Evolutionary conservation across 768 basidiomycete species (phyloP).

Genomic region (Boletus subparvulus): DNA sequence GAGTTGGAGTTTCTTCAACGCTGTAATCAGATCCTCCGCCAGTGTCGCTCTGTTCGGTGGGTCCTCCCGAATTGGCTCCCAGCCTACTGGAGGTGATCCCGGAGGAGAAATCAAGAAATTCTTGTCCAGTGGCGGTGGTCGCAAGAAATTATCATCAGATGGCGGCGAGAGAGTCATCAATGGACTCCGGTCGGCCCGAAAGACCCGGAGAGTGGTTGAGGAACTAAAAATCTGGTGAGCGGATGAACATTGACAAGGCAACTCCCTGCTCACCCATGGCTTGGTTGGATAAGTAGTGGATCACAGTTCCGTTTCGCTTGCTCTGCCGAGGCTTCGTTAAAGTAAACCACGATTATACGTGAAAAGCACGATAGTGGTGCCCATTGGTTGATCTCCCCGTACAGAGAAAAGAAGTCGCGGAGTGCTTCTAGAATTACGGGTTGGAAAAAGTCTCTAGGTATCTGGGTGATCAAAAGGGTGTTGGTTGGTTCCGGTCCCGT

Average conservation of each 20-base stretch:
- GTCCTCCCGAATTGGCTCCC: constrained; percentile 90
- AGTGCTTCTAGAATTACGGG: constrained; percentile 66
- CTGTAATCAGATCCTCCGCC: constrained; percentile 84
- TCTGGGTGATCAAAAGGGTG: constrained; percentile 75
- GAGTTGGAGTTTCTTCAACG: constrained; percentile 68
- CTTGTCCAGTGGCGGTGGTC: constrained; percentile 78
- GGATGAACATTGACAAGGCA: neutral
- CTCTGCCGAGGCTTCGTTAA: constrained; percentile 60
- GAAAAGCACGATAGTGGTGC: constrained; percentile 81
- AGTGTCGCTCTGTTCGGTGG: constrained; percentile 83
- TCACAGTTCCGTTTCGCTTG: constrained; percentile 65
- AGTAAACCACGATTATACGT: constrained; percentile 81
- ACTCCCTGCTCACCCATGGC: constrained; percentile 45
- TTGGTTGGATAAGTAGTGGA: constrained; percentile 57
- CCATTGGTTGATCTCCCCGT: constrained; percentile 88
- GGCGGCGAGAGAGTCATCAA: constrained; percentile 41
- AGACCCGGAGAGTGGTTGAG: constrained; percentile 59
- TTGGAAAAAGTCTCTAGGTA: constrained; percentile 79
- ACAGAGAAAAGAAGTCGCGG: constrained; percentile 66
- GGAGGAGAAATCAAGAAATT: constrained; percentile 99
- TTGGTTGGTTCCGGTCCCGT: constrained; percentile 53
- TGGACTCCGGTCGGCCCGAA: constrained; percentile 71
- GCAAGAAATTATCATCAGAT: constrained; percentile 41
- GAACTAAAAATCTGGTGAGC: constrained; percentile 37
- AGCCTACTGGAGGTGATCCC: constrained; percentile 94